Conservation (phyloP, 2,329 filamentous ascomycete genomes). For the Monilinia vaccinii-corymbosi region DNA sequence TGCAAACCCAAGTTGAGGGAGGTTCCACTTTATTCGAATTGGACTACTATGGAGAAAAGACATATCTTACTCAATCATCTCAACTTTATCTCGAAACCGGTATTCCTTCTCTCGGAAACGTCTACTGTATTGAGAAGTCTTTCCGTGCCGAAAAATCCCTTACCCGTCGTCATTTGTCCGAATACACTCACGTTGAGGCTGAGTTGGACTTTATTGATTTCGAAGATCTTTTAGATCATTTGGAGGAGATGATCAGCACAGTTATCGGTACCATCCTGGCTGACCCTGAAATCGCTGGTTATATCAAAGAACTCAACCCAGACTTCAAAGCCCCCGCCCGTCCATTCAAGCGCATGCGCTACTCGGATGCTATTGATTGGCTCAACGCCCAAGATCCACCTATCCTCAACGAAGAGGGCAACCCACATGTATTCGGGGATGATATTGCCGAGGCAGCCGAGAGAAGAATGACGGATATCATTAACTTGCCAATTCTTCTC, state of each 20-base stretch:
- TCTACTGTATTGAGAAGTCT: slow-evolving; percentile 97
- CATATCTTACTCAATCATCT: slow-evolving; percentile 92
- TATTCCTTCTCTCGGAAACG: slow-evolving; percentile 81
- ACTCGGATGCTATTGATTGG: slow-evolving; percentile 91
- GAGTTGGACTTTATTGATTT: slow-evolving; percentile 96
- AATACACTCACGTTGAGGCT: slow-evolving; percentile 95
- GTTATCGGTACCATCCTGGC: slow-evolving; percentile 61
- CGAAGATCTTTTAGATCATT: slow-evolving; percentile 73
- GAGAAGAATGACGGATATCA: slow-evolving; percentile 91
- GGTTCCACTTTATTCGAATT: slow-evolving; percentile 53
- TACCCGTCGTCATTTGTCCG: slow-evolving; percentile 85
- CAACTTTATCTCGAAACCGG: slow-evolving; percentile 97
- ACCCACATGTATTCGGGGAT: slow-evolving; percentile 86
- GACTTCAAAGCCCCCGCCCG: slow-evolving; percentile 71
- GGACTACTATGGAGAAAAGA: slow-evolving; percentile 65
- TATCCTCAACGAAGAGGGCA: slow-evolving; percentile 86
- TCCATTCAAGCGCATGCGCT: slow-evolving; percentile 92
- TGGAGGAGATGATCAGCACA: slow-evolving; percentile 65
- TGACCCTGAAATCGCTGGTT: slow-evolving; percentile 61
- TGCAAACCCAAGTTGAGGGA: slow-evolving; percentile 76
- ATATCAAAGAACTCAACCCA: slow-evolving; percentile 84
- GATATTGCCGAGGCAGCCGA: slow-evolving; percentile 98
- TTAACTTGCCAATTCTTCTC: slow-evolving; percentile 90
- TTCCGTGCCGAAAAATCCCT: slow-evolving; percentile 97
- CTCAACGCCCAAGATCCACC: slow-evolving; percentile 68